Evolutionary conservation across 148 eudicot genomes (phyloP), one percentile per base, ranked within the genome.

Genomic region (Chenopodium quinoa): DNA sequence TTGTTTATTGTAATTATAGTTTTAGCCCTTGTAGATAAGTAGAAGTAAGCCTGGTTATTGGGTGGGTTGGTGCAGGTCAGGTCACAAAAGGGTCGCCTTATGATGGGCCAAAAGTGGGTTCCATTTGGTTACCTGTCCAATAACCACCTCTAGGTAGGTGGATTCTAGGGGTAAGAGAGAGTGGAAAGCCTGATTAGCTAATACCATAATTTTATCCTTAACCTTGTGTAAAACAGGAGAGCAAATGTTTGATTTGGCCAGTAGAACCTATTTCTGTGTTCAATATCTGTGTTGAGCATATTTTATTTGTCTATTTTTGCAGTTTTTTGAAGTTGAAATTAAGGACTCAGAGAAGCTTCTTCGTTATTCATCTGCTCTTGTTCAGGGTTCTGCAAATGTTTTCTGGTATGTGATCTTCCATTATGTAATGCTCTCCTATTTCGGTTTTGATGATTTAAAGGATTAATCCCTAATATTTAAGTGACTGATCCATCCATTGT

Each of bases 361-460:
- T 67, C 99, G 99, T 67, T 95, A 93, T 83, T 92, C 97, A 22
- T 95, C 93, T 73, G 99, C 99, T 81, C 97, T 95, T 86, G 97
- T 95, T 83, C 97, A 92, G 87, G 99, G 99, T 81, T 94, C 97
- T 78, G 90, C 94, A 83, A 93, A 91, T 87, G 91, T 95, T 84
- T 93, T 95, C 89, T 95, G 99, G 99, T 93, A 92, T 65, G 88
- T 22, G 27, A 62, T 62, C 23, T 8, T 29, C 32, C 16, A 25
- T 5, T 17, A 67, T 11, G 29, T 67, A 7, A 14, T 16, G 12
- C 31, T 19, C 71, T 25, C 1, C 19, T 67, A 29, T 67, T 62
- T 27, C 37, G 40, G 19, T 25, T 37, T 67, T 5, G 6, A 27
- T 67, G 34, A 67, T 67, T 67, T 67, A 22, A 67, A 19, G 2